These are phyloP conservation scores for Oemleria cerasiformis DNA, from an alignment of 306 rosid species.

Conservation along the genomic window DNA sequence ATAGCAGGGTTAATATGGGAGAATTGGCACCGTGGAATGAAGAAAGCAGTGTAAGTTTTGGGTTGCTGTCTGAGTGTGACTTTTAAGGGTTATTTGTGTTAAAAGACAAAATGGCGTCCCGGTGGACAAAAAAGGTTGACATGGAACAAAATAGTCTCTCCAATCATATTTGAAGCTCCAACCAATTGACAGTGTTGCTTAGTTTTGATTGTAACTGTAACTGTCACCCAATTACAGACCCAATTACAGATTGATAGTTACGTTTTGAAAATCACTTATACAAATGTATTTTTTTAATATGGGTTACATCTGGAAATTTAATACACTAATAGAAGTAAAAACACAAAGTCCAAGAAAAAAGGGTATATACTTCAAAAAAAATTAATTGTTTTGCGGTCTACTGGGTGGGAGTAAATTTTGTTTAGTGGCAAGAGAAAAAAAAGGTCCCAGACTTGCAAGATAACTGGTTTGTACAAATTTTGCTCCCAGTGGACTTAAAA, in stretches of 20 bases:
- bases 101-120: not conserved
- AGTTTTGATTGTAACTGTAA: not conserved
- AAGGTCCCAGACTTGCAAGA: not conserved
- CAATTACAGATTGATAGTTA: not conserved
- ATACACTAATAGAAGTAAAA: not conserved
- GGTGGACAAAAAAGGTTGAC: not conserved
- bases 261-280: not conserved
- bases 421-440: not conserved
- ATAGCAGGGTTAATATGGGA: slow-evolving; percentile 96
- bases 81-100: not conserved
- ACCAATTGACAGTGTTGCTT: not conserved
- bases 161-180: not conserved
- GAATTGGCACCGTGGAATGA: slow-evolving; percentile 86
- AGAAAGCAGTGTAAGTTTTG: slow-evolving; percentile 78
- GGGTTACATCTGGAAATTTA: not conserved
- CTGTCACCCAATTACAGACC: not conserved
- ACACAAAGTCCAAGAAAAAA: not conserved
- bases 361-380: no score
- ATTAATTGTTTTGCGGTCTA: no score
- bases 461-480: not conserved
- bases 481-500: not conserved
- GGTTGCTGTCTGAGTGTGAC: slow-evolving; percentile 20
- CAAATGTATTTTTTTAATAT: not conserved
- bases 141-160: not conserved
- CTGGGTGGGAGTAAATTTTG: not conserved